These are phyloP conservation scores for Claviceps lovelessii DNA, from an alignment of 2,329 filamentous ascomycete genomes.

Conservation along the genomic window DNA sequence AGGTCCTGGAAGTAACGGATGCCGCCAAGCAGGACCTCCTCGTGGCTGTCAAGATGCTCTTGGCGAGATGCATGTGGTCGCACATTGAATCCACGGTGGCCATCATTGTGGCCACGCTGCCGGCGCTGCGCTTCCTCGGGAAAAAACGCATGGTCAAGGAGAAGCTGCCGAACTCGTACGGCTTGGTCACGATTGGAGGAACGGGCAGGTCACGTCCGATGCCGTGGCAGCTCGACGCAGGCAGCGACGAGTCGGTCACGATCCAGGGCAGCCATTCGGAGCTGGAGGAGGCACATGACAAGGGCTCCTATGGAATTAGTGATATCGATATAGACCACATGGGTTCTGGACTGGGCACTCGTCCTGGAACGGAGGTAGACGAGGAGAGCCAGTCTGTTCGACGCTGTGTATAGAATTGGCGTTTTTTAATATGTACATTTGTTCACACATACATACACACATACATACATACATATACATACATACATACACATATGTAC, in stretches of 20 bases:
- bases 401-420: neutral
- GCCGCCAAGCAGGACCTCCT: neutral
- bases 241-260: neutral
- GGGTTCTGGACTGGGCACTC: neutral
- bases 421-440: neutral
- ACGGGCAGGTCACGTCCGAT: neutral
- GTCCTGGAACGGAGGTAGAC: neutral
- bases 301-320: neutral
- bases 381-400: neutral
- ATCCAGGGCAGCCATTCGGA: neutral
- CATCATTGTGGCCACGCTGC: neutral
- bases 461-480: no score
- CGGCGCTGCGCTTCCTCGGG: neutral
- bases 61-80: neutral
- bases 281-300: neutral
- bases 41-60: neutral
- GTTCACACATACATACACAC: no score
- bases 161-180: neutral
- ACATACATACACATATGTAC: no score
- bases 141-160: neutral
- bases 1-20: neutral
- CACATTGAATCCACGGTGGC: neutral
- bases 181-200: neutral
- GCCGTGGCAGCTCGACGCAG: neutral
- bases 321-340: neutral